These are phyloP conservation scores for Apiospora saccharicola DNA, from an alignment of 2,329 filamentous ascomycete genomes.

Conservation along the genomic window DNA sequence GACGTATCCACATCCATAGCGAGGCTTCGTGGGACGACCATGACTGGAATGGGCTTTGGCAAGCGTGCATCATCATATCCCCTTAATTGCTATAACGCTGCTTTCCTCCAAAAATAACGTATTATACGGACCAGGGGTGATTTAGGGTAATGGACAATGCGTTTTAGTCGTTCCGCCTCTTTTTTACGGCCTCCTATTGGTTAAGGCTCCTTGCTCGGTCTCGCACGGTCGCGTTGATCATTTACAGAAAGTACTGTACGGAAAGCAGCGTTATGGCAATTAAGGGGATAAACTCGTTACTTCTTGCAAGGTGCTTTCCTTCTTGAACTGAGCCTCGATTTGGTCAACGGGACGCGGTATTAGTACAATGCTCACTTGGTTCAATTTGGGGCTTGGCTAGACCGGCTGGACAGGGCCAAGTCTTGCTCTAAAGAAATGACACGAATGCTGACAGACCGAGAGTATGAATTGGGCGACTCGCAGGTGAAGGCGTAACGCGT, in stretches of 20 bases:
- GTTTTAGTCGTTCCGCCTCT: too few relatives aligned
- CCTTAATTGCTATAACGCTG: too few relatives aligned
- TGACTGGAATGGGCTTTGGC: background rate
- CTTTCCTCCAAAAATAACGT: too few relatives aligned
- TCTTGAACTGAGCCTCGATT: background rate
- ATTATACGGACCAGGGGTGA: too few relatives aligned
- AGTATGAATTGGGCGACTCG: background rate
- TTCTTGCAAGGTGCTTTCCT: background rate
- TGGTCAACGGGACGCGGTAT: background rate
- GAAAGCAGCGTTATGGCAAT: too few relatives aligned
- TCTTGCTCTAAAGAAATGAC: background rate
- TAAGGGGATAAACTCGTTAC: background rate
- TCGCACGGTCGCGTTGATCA: too few relatives aligned
- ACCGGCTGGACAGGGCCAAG: background rate
- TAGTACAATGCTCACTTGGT: background rate
- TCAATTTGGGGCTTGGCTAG: background rate
- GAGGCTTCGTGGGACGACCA: background rate
- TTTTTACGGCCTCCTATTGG: too few relatives aligned
- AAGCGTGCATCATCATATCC: background rate
- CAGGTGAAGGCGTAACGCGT: background rate
- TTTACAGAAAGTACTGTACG: too few relatives aligned
- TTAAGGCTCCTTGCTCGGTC: too few relatives aligned
- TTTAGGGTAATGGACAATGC: too few relatives aligned
- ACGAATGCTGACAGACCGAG: background rate
- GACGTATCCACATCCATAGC: background rate